These are phyloP conservation scores for Dactylellina haptotyla DNA, from an alignment of 2,329 filamentous ascomycete genomes.

Conservation along the genomic window DNA sequence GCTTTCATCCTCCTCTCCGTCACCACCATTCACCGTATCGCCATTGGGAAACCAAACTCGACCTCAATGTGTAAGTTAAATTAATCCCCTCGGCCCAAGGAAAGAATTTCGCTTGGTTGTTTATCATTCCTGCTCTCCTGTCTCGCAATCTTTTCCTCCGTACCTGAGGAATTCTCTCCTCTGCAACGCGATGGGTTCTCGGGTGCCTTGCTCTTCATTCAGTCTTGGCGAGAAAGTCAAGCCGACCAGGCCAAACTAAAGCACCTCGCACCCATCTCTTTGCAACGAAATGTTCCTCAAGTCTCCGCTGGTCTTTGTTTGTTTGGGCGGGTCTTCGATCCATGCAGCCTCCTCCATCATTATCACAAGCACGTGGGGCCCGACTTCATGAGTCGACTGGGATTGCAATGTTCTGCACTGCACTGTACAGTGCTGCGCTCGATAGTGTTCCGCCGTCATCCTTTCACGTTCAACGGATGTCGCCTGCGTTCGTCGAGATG, in stretches of 20 bases:
- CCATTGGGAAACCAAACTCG: slow-evolving; percentile 32
- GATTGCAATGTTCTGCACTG: background rate
- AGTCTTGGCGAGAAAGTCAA: slow-evolving; percentile 32
- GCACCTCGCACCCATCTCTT: background rate
- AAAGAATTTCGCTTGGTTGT: slow-evolving; percentile 2
- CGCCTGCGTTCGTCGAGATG: no score
- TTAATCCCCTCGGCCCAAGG: background rate
- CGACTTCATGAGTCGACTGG: background rate
- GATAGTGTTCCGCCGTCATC: background rate
- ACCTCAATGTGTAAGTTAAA: slow-evolving; percentile 51
- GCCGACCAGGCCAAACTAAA: slow-evolving; percentile 8
- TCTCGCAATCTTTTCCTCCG: slow-evolving; percentile 14
- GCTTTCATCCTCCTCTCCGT: slow-evolving; percentile 1
- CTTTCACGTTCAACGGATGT: no score
- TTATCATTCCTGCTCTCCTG: slow-evolving; percentile 19
- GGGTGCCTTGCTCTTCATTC: slow-evolving; percentile 19
- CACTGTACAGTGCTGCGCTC: background rate
- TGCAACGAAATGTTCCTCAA: background rate
- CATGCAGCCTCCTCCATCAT: background rate
- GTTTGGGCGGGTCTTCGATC: background rate
- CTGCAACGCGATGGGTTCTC: slow-evolving; percentile 32
- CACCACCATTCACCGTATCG: slow-evolving; percentile 27
- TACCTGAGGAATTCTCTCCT: slow-evolving; percentile 9
- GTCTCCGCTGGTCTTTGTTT: background rate
- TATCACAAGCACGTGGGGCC: slow-evolving; percentile 17